phyloP scores from a whole-genome alignment of 345 rosid genomes.

The Eucalyptus viminalis region DNA sequence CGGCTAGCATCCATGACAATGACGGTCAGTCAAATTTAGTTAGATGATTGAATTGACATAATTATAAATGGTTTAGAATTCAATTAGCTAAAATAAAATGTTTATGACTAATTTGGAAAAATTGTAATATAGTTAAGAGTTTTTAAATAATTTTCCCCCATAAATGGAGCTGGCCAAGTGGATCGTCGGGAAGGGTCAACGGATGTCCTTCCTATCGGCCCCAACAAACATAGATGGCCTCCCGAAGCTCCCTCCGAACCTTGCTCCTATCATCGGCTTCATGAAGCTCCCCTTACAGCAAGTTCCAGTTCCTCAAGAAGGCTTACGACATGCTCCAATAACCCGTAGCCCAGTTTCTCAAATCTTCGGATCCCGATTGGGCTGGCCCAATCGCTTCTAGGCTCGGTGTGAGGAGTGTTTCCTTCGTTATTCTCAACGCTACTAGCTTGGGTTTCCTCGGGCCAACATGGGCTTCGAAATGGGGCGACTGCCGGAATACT shows the following conservation, averaged over 20 bases:
- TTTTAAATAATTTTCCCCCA: too few relatives aligned
- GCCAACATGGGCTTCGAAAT: neutral
- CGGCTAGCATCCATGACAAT: rapidly evolving
- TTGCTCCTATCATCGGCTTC: neutral
- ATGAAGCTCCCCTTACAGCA: neutral
- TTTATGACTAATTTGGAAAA: too few relatives aligned
- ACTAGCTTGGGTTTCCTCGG: neutral
- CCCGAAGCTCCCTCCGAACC: neutral
- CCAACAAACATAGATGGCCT: slow-evolving; percentile 7
- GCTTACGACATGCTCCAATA: neutral
- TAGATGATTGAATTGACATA: rapidly evolving
- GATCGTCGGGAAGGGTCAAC: neutral
- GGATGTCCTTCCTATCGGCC: slow-evolving; percentile 1
- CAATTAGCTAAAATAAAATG: too few relatives aligned
- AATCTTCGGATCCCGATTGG: slow-evolving; percentile 4
- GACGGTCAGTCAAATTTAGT: rapidly evolving
- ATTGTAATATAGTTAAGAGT: rapidly evolving
- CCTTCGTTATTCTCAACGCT: slow-evolving; percentile 2
- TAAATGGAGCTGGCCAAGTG: neutral
- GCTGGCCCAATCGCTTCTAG: neutral
- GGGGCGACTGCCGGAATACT: neutral
- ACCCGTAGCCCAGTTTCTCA: neutral
- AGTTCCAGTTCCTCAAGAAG: slow-evolving; percentile 1
- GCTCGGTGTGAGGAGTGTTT: neutral
- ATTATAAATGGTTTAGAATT: too few relatives aligned